Evolutionary conservation across 805 yeast genomes (phyloP).

Genomic region (Pichia ethanolica): DNA sequence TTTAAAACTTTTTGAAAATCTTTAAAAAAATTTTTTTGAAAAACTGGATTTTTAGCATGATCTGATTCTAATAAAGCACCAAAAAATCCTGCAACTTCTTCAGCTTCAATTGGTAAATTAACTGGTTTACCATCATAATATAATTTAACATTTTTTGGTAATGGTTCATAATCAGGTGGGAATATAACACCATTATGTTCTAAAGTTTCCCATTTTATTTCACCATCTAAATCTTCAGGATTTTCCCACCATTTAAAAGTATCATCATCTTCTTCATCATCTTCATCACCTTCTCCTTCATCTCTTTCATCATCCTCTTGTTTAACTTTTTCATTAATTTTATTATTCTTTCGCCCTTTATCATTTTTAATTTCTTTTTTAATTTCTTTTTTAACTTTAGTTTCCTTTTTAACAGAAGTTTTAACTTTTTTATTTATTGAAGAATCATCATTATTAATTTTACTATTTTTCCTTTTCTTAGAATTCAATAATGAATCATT

Average conservation of each 20-base stretch:
- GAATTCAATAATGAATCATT: too few relatives aligned
- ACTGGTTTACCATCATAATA: conserved; percentile 74
- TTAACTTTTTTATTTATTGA: too few relatives aligned
- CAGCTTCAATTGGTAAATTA: conserved; percentile 69
- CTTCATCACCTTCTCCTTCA: conserved; percentile 5
- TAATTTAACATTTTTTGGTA: conserved; percentile 70
- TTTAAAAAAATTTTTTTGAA: conserved; percentile 77
- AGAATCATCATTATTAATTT: too few relatives aligned
- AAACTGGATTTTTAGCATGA: conserved; percentile 80
- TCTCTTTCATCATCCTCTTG: background rate
- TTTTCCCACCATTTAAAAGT: conserved; percentile 81
- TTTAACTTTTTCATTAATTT: background rate
- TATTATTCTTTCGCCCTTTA: background rate
- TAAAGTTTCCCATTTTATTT: conserved; percentile 77
- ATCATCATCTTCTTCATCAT: conserved; percentile 37
- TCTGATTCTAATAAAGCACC: conserved; percentile 86
- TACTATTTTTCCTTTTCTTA: too few relatives aligned
- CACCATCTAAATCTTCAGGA: conserved; percentile 63
- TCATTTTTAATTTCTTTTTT: background rate
- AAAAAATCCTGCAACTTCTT: conserved; percentile 93
- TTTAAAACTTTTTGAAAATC: conserved; percentile 67
- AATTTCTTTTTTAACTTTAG: background rate
- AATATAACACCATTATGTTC: conserved; percentile 88
- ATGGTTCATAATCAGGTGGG: conserved; percentile 86
- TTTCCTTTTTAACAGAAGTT: background rate